Evolutionary conservation across 2,329 filamentous ascomycete genomes (phyloP), one percentile per base, ranked within the genome.

Genomic region (Exophiala bonariae): DNA sequence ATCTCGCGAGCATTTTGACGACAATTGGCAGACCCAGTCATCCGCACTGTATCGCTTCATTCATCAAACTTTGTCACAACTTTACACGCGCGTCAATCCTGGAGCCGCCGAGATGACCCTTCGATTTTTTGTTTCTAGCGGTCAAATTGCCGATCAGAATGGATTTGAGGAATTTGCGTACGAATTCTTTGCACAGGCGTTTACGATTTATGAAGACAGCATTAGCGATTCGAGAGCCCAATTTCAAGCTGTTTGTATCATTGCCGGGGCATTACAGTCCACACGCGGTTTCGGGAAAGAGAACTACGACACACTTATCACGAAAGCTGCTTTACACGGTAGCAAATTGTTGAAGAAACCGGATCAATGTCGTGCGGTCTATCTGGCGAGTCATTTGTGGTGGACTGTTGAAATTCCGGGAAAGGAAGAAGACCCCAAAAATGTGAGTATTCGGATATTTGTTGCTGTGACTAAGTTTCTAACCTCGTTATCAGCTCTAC

Each of bases 241-340:
- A 66, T 99, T 97, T 75, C 93, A 99, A 71, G 92, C 93, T 1
- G 93, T 99, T 1, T 96, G 91, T 59, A 86, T 96, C 31, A 90
- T 99, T 61, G 89, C 92, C 2, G 89, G 87, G 47, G 89, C 88
- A 4, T 75, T 99, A 47, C 91, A 96, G 64, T 86, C 89, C 55
- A 92, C 89, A 10, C 80, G 92, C 49, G 85, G 92, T 62, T 99
- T 99, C 66, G 85, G 88, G 53, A 91, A 92, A 66, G 93, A 99
- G 70, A 99, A 97, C 64, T 99, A 97, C 69, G 95, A 99, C 67
- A 99, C 93, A 0, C 77, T 99, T 26, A 99, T 99, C 64, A 99
- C 93, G 8, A 99, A 99, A 71, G 95, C 90, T 58, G 92, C 95
- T 2, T 79, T 97, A 58, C 95, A 99, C 64, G 92, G 93, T 14